Conservation (phyloP, 495 filamentous ascomycete genomes). For the Aspergillus sparsus region DNA sequence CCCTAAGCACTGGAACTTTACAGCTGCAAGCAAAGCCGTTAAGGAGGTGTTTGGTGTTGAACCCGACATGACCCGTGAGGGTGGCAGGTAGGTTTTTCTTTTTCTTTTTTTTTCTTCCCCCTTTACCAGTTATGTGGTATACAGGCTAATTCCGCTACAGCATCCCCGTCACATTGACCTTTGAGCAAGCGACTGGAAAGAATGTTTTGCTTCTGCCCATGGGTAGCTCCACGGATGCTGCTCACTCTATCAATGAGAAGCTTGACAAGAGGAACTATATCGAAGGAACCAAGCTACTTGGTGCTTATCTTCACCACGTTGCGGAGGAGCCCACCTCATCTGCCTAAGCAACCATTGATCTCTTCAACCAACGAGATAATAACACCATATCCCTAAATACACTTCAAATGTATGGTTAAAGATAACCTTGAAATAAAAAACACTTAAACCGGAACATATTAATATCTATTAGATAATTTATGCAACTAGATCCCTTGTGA, state of each 20-base stretch:
- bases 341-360: too few relatives aligned
- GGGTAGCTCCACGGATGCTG: conserved; percentile 94
- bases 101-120: conserved; percentile 1
- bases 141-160: conserved; percentile 43
- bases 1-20: conserved; percentile 98
- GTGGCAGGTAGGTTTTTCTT: conserved; percentile 66
- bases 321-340: conserved; percentile 71
- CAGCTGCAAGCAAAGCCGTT: conserved; percentile 87
- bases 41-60: conserved; percentile 88
- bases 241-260: conserved; percentile 98
- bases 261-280: conserved; percentile 96
- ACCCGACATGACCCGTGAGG: conserved; percentile 95
- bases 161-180: conserved; percentile 95
- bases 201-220: conserved; percentile 95
- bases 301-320: conserved; percentile 95
- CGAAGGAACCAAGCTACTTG: conserved; percentile 93
- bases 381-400: not conserved
- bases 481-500: not conserved
- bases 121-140: not conserved
- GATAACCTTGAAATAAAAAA: too few relatives aligned
- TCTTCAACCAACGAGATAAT: too few relatives aligned
- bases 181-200: conserved; percentile 98
- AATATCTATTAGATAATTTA: not conserved
- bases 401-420: too few relatives aligned
- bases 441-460: too few relatives aligned